Conservation (phyloP, 1,284 basidiomycete genomes). For the Butyriboletus appendiculatus region DNA sequence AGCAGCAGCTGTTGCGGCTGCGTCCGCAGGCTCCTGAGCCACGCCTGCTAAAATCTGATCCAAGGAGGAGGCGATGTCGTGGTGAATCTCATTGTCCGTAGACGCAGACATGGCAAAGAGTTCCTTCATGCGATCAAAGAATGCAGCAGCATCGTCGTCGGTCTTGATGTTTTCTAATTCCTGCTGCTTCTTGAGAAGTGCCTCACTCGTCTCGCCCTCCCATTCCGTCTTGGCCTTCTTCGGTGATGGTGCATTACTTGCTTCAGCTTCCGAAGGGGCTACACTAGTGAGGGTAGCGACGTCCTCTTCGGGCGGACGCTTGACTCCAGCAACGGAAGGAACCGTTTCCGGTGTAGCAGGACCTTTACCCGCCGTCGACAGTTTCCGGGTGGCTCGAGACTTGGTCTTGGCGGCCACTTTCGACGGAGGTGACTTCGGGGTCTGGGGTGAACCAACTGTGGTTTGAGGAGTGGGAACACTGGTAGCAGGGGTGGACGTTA, state of each 20-base stretch:
- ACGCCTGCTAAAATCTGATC: slow-evolving; percentile 62
- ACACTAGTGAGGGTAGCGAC: slow-evolving; percentile 25
- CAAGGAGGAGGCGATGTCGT: slow-evolving; percentile 60
- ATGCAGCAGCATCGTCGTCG: slow-evolving; percentile 61
- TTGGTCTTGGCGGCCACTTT: slow-evolving; percentile 49
- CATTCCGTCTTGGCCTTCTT: slow-evolving; percentile 72
- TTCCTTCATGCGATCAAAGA: slow-evolving; percentile 64
- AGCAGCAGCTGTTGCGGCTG: slow-evolving; percentile 37
- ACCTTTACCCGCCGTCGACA: slow-evolving; percentile 45
- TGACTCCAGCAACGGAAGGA: slow-evolving; percentile 40
- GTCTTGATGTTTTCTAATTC: slow-evolving; percentile 60
- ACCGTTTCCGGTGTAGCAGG: slow-evolving; percentile 36
- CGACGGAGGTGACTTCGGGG: slow-evolving; percentile 54
- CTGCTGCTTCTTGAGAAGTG: slow-evolving; percentile 53
- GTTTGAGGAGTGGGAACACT: slow-evolving; percentile 55
- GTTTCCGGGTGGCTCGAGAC: slow-evolving; percentile 42
- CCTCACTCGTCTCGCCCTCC: slow-evolving; percentile 59
- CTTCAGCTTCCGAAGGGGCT: slow-evolving; percentile 38
- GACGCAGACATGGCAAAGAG: slow-evolving; percentile 53
- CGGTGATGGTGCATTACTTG: slow-evolving; percentile 60
- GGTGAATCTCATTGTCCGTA: slow-evolving; percentile 45
- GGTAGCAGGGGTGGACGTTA: slow-evolving; percentile 40
- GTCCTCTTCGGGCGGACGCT: slow-evolving; percentile 66
- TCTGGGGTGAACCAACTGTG: slow-evolving; percentile 51
- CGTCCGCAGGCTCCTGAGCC: slow-evolving; percentile 38